Percentiles rank a stretch among this genome's conserved stretches.
Conservation (phyloP, 1,284 basidiomycete species). For the Chiua sp. region DNA sequence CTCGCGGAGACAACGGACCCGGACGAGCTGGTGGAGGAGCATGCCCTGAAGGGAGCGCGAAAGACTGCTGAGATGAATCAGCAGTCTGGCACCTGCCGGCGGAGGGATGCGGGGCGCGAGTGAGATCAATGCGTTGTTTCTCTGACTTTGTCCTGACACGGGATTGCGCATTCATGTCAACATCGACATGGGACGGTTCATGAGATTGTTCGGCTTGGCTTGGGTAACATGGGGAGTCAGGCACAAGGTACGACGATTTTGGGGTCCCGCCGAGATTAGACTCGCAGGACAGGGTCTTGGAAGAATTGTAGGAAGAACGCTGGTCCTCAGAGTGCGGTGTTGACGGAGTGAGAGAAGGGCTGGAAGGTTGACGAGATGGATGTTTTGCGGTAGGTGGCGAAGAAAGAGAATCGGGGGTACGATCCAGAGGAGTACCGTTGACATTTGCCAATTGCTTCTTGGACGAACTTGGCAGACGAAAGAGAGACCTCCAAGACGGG, state of each 20-base stretch:
- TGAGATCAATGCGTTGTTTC: slow-evolving; percentile 45
- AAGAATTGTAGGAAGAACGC: slow-evolving; percentile 75
- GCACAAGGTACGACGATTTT: slow-evolving; percentile 40
- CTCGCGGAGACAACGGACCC: slow-evolving; percentile 61
- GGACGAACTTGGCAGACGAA: slow-evolving; percentile 38
- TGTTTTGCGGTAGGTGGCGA: slow-evolving; percentile 25
- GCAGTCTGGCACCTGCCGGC: slow-evolving; percentile 38
- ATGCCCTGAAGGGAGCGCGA: slow-evolving; percentile 40
- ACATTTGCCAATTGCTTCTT: slow-evolving; percentile 32
- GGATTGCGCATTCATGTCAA: slow-evolving; percentile 43
- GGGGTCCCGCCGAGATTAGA: slow-evolving; percentile 48
- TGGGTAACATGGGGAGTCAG: slow-evolving; percentile 37
- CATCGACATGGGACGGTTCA: slow-evolving; percentile 36
- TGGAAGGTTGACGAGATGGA: slow-evolving; percentile 42
- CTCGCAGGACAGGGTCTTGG: slow-evolving; percentile 70
- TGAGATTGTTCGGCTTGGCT: slow-evolving; percentile 35
- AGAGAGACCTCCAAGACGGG: slow-evolving; percentile 40
- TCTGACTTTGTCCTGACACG: slow-evolving; percentile 63
- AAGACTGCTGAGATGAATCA: slow-evolving; percentile 43
- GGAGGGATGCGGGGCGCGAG: slow-evolving; percentile 25
- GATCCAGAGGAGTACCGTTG: slow-evolving; percentile 29
- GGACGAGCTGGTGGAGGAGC: slow-evolving; percentile 39
- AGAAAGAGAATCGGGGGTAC: slow-evolving; percentile 41
- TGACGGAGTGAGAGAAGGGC: slow-evolving; percentile 55
- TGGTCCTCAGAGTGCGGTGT: slow-evolving; percentile 53